Evolutionary conservation across 257 asterid genomes (phyloP).

Genomic region (Leonotis leonurus): DNA sequence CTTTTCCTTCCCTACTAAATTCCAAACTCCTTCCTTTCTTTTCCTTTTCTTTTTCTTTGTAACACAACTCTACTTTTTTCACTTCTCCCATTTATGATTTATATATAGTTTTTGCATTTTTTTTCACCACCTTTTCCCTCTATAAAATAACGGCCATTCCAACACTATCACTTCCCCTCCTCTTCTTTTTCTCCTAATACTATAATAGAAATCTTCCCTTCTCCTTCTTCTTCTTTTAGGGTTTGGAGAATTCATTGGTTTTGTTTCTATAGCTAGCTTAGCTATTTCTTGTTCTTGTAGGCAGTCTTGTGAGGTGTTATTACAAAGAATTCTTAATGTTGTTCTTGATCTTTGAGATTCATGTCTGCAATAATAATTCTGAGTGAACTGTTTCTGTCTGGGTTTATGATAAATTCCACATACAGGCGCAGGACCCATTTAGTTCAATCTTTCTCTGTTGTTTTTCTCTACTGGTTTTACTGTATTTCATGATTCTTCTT

Average conservation of each 20-base stretch:
- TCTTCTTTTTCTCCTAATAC: background rate
- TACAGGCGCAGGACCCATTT: constrained; percentile 82
- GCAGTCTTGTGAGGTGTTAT: background rate
- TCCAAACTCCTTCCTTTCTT: constrained; percentile 36
- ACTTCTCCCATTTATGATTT: background rate
- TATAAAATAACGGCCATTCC: constrained; percentile 47
- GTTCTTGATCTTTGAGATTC: constrained; percentile 45
- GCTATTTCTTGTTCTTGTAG: too few relatives aligned
- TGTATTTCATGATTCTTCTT: constrained; percentile 79
- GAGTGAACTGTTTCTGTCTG: constrained; percentile 71
- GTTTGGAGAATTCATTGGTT: background rate
- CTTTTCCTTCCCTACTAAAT: constrained; percentile 26
- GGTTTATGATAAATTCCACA: constrained; percentile 93
- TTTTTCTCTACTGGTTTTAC: constrained; percentile 96
- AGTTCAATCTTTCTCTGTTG: constrained; percentile 95
- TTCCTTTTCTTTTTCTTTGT: too few relatives aligned
- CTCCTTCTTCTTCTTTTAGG: background rate
- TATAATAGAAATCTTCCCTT: background rate
- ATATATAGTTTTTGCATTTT: background rate
- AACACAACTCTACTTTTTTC: too few relatives aligned
- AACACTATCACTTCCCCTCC: constrained; percentile 28
- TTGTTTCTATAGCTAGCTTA: too few relatives aligned
- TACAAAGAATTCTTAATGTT: constrained; percentile 23
- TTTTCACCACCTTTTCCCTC: constrained; percentile 27
- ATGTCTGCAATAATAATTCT: constrained; percentile 77